Percentiles rank a stretch among this genome's conserved stretches.
phyloP scores from a whole-genome alignment of 2,329 filamentous ascomycete species.

The Teratosphaeria nubilosa region DNA sequence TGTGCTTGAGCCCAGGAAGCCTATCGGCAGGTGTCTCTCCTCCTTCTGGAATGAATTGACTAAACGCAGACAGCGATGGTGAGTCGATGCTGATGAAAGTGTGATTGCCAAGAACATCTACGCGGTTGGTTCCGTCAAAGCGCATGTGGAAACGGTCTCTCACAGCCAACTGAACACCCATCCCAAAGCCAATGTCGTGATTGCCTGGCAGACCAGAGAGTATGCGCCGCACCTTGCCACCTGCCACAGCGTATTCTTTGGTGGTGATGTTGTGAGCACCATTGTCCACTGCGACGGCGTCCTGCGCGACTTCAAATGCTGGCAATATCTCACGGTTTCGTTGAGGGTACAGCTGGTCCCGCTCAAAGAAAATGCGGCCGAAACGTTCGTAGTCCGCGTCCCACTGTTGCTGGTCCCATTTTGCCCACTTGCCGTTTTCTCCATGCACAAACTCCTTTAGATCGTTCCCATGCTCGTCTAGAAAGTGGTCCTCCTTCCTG shows the following conservation, averaged over 20 bases:
- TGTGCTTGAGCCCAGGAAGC: slow-evolving; percentile 24
- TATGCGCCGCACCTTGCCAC: slow-evolving; percentile 64
- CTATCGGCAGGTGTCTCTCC: slow-evolving; percentile 41
- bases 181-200: slow-evolving; percentile 86
- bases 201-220: slow-evolving; percentile 85
- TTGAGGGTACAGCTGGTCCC: slow-evolving; percentile 22
- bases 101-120: slow-evolving; percentile 90
- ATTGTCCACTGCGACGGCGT: slow-evolving; percentile 16
- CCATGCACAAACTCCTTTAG: slow-evolving; percentile 19
- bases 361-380: slow-evolving; percentile 64
- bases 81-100: slow-evolving; percentile 87
- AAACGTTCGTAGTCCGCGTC: slow-evolving; percentile 78
- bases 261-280: slow-evolving; percentile 48
- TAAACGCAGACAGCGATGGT: slow-evolving; percentile 72
- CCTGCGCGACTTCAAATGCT: slow-evolving; percentile 12
- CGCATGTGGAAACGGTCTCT: slow-evolving; percentile 75
- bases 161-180: slow-evolving; percentile 69
- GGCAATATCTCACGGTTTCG: slow-evolving; percentile 12
- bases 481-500: slow-evolving; percentile 11
- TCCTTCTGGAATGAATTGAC: slow-evolving; percentile 44
- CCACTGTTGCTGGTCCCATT: slow-evolving; percentile 78
- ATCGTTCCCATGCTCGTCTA: slow-evolving; percentile 10
- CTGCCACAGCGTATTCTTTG: slow-evolving; percentile 44
- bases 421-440: slow-evolving; percentile 41
- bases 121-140: slow-evolving; percentile 83